phyloP scores from a whole-genome alignment of 1,284 basidiomycete species.

The Chiua sp. region DNA sequence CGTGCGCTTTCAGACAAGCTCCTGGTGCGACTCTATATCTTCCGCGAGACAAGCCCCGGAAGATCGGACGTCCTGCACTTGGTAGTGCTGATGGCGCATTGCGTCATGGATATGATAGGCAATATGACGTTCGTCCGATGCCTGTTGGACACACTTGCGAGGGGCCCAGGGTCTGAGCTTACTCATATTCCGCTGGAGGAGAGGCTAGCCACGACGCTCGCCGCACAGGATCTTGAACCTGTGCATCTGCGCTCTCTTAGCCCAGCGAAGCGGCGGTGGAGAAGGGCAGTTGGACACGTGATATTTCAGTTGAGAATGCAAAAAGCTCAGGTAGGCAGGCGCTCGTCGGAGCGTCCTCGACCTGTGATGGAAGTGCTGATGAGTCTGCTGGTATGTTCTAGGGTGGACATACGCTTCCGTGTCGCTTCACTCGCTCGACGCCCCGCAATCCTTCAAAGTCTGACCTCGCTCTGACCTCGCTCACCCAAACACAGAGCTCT shows the following conservation, averaged over 20 bases:
- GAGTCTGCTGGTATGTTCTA: background rate
- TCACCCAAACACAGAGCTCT: background rate
- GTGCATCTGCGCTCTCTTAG: background rate
- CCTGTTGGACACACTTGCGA: background rate
- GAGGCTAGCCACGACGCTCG: background rate
- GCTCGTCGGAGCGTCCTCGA: no score
- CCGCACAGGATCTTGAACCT: background rate
- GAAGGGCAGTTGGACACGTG: background rate
- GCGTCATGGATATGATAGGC: background rate
- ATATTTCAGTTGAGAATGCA: background rate
- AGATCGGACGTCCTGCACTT: background rate
- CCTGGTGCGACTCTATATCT: background rate
- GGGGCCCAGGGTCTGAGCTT: background rate
- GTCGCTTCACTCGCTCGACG: background rate
- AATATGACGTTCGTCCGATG: background rate
- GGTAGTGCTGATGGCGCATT: background rate
- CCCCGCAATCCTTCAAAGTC: background rate
- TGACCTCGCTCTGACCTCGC: background rate
- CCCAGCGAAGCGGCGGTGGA: background rate
- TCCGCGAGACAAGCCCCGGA: no score
- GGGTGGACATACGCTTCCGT: background rate
- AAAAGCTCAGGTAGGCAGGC: background rate
- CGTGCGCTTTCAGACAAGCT: background rate
- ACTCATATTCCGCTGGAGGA: background rate
- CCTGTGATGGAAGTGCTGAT: background rate